These are phyloP conservation scores for Jackrogersella multiformis DNA, from an alignment of 495 filamentous ascomycete genomes.

Conservation along the genomic window DNA sequence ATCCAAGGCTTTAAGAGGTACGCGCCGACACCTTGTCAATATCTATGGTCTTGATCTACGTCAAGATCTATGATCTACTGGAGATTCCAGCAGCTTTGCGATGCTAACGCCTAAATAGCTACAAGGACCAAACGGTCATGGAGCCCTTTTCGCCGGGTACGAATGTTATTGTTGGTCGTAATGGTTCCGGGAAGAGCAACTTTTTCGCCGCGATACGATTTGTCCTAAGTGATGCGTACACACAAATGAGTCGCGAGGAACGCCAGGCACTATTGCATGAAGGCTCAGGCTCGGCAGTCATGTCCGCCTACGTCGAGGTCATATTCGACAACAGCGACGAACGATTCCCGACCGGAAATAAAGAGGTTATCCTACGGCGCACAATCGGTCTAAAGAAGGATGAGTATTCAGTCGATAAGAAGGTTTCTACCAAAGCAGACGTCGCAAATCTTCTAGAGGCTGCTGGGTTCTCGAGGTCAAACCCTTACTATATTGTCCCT, in stretches of 20 bases:
- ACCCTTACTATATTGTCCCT: slow-evolving; percentile 99
- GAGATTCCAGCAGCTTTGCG: background rate
- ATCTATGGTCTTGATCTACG: too few species aligned
- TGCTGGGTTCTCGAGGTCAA: slow-evolving; percentile 94
- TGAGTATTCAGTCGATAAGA: slow-evolving; percentile 95
- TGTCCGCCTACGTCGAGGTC: slow-evolving; percentile 98
- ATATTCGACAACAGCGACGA: slow-evolving; percentile 98
- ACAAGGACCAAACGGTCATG: slow-evolving; percentile 98
- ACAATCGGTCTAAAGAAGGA: slow-evolving; percentile 99
- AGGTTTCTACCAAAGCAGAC: slow-evolving; percentile 93
- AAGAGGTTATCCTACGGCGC: slow-evolving; percentile 87
- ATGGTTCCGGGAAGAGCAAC: slow-evolving; percentile 99
- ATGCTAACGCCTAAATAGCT: slow-evolving; percentile 65
- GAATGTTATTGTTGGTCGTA: slow-evolving; percentile 99
- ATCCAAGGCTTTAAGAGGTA: slow-evolving; percentile 99
- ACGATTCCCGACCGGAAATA: slow-evolving; percentile 92
- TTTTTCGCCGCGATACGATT: slow-evolving; percentile 99
- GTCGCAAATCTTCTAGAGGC: slow-evolving; percentile 96
- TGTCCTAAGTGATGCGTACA: slow-evolving; percentile 97
- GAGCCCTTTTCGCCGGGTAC: slow-evolving; percentile 97
- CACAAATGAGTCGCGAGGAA: slow-evolving; percentile 94
- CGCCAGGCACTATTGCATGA: slow-evolving; percentile 95
- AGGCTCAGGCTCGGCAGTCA: slow-evolving; percentile 95
- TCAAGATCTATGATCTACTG: background rate
- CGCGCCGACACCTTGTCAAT: slow-evolving; percentile 32